Evolutionary conservation across 176 grass and related monocot genomes (phyloP), one percentile per base, ranked within the genome.

Genomic region (Saccharum officinarum): DNA sequence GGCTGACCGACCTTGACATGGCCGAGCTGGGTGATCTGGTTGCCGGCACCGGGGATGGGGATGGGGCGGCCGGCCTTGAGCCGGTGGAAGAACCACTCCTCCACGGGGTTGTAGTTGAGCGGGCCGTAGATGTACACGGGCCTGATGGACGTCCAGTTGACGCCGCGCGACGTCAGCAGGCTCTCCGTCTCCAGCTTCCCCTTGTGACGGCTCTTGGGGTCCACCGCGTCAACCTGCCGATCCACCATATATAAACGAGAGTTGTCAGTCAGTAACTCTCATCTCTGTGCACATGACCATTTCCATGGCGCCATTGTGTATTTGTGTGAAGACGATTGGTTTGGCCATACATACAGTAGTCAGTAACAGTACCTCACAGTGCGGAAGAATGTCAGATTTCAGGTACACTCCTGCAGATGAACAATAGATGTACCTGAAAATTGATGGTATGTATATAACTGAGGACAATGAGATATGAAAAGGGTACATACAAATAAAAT

Each of bases 51-150:
- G 7, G 97, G 97, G 80, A 98, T 84, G 7, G 93, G 97, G 87
- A 98, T 94, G 9, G 96, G 97, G n/a, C 93, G 87, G 18, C 93
- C 91, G 17, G 89, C 91, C 84, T 94, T 98, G 78, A 98, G 87
- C 8, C 96, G 87, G 87, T 98, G 97, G 87, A 98, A 98, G 86
- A 98, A 98, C 97, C 97, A 98, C 62, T 98, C 96, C 82, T 98
- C 96, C 1, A 98, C 96, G 17, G 96, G 96, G 87, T 98, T 98
- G 87, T 98, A 98, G 82, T 95, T 98, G 78, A 98, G 82, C 16
- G 96, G 96, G 45, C 96, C 96, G 39, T 98, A 98, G 82, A 98
- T 98, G 89, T 98, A 95, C 52, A 98, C 96, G 1, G 96, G 91
- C 81, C 96, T 76, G 79, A 98, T 80, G 8, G 96, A 95, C 11